Evolutionary conservation across 2,329 filamentous ascomycete species (phyloP).

Genomic region (Colletotrichum acutatum): DNA sequence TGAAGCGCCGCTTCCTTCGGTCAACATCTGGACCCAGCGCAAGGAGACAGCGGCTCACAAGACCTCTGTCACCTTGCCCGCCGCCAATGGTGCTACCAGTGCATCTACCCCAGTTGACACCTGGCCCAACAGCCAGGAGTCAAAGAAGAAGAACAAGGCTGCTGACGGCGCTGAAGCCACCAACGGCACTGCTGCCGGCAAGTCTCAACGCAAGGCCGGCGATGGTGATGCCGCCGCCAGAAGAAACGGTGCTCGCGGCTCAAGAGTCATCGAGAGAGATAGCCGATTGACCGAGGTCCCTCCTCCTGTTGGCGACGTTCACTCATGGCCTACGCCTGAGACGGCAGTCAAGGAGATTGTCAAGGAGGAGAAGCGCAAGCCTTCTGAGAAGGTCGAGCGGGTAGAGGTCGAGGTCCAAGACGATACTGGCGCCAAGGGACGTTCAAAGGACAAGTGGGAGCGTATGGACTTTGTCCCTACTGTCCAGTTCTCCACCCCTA

Average conservation of each 20-base stretch:
- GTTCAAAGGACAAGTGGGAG: slow-evolving; percentile 88
- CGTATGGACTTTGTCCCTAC: slow-evolving; percentile 84
- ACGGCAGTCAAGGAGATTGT: slow-evolving; percentile 73
- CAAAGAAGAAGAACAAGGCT: slow-evolving; percentile 51
- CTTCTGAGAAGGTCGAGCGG: slow-evolving; percentile 65
- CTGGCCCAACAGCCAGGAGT: slow-evolving; percentile 57
- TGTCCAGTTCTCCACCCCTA: slow-evolving; percentile 86
- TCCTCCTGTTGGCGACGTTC: slow-evolving; percentile 79
- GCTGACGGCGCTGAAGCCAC: slow-evolving; percentile 36
- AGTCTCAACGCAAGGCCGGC: slow-evolving; percentile 53
- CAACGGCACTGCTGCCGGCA: slow-evolving; percentile 50
- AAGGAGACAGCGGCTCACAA: slow-evolving; percentile 73
- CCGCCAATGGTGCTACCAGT: slow-evolving; percentile 39
- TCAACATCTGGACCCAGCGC: slow-evolving; percentile 90
- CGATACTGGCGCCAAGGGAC: slow-evolving; percentile 58
- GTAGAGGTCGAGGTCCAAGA: slow-evolving; percentile 74
- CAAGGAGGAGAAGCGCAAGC: slow-evolving; percentile 79
- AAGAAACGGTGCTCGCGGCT: slow-evolving; percentile 56
- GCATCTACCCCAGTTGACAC: slow-evolving; percentile 30
- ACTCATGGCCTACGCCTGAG: slow-evolving; percentile 92
- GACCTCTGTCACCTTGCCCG: slow-evolving; percentile 47
- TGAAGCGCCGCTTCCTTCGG: slow-evolving; percentile 82
- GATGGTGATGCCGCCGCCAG: slow-evolving; percentile 56
- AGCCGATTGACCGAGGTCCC: slow-evolving; percentile 44
- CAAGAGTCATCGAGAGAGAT: slow-evolving; percentile 55